Evolutionary conservation across 306 rosid species (phyloP).

Genomic region (cucumber (Cucumis sativus)): DNA sequence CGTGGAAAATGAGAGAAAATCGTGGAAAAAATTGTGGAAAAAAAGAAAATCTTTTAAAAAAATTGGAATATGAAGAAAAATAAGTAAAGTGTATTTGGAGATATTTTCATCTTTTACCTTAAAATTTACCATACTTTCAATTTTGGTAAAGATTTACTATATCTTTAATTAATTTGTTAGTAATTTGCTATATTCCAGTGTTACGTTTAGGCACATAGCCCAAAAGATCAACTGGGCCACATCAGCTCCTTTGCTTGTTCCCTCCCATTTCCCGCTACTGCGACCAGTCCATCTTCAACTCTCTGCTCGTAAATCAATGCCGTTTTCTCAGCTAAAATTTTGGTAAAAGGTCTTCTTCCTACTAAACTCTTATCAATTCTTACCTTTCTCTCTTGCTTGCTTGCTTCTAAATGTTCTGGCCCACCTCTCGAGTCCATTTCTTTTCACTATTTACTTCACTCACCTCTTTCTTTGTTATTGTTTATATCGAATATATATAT

Average conservation of each 20-base stretch:
- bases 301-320: neutral
- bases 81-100: too few species aligned
- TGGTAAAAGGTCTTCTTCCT: conserved; percentile 1
- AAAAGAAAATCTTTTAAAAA: too few species aligned
- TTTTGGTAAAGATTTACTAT: too few species aligned
- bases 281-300: neutral
- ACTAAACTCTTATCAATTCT: neutral
- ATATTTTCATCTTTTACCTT: too few species aligned
- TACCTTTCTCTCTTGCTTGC: neutral
- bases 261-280: neutral
- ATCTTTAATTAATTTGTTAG: too few species aligned
- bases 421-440: neutral
- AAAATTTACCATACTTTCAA: too few species aligned
- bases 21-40: too few species aligned
- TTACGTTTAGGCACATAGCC: neutral
- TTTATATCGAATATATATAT: neutral
- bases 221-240: neutral
- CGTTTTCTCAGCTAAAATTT: neutral
- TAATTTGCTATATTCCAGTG: too few species aligned
- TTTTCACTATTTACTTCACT: neutral
- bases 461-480: neutral
- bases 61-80: too few species aligned
- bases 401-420: neutral
- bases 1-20: too few species aligned
- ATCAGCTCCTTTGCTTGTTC: neutral